These are phyloP conservation scores for Teratosphaeria gauchensis DNA, from an alignment of 2,329 filamentous ascomycete genomes.

Conservation along the genomic window DNA sequence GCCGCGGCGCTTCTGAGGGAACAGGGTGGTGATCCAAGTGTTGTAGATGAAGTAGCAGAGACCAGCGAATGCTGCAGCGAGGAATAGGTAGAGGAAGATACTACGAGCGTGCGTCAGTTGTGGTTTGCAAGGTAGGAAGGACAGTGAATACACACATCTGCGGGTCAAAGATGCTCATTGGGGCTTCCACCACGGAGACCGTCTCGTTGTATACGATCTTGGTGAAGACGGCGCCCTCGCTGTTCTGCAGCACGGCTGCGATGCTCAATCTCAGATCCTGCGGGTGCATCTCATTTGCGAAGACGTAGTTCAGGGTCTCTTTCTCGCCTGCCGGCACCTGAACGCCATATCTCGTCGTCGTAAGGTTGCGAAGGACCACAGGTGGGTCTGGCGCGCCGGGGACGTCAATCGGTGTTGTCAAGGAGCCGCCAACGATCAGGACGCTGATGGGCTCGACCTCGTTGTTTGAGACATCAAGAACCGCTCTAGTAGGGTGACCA, in stretches of 20 bases:
- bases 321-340: constrained; percentile 66
- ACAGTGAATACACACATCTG: constrained; percentile 3
- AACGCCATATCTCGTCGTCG: constrained; percentile 62
- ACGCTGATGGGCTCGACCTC: constrained; percentile 68
- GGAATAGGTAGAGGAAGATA: constrained; percentile 94
- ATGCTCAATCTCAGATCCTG: constrained; percentile 77
- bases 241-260: constrained; percentile 60
- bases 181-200: constrained; percentile 79
- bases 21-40: constrained; percentile 92
- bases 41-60: constrained; percentile 95
- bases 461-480: constrained; percentile 75
- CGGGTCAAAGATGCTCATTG: constrained; percentile 34
- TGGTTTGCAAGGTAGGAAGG: neutral
- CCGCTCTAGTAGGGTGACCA: constrained; percentile 70
- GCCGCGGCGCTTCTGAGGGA: constrained; percentile 65
- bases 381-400: constrained; percentile 43
- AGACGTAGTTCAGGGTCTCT: constrained; percentile 69
- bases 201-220: constrained; percentile 71
- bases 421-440: constrained; percentile 64
- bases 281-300: constrained; percentile 84
- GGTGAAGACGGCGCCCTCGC: constrained; percentile 61
- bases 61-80: constrained; percentile 65
- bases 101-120: constrained; percentile 38
- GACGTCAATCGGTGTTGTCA: constrained; percentile 49
- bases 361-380: constrained; percentile 72